Evolutionary conservation across 176 grass and related monocot genomes (phyloP), one percentile per base, ranked within the genome.

Genomic region (Neostapfia colusana): DNA sequence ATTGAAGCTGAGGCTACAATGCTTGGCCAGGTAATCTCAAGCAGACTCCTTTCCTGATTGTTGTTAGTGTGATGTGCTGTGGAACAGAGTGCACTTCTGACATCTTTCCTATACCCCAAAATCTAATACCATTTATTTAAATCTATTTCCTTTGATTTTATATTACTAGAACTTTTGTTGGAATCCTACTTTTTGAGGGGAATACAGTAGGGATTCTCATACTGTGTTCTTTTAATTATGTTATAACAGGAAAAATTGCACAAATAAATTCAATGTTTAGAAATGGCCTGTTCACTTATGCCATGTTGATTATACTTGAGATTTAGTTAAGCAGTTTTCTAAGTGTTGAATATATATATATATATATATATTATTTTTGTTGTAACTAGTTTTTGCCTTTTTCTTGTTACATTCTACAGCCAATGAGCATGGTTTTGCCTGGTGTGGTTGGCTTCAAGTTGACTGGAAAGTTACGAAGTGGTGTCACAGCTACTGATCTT

Each of bases 351-450:
- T 58, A 25, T 31, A 31, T 31, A 31, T 58, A n/a, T n/a, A n/a
- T n/a, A n/a, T n/a, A 25, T 62, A 73, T 72, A 17, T 25, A 10
- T 34, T 37, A 13, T 7, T 27, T 71, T 77, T 63, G 36, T 57
- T 64, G 18, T 60, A 46, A 18, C 27, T 60, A 24, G 6, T 35
- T 0, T 48, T 90, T 55, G 54, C 43, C 54, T 68, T 38, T 71
- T 53, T 41, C 13, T 63, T 72, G 37, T 72, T 87, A 9, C 66
- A 40, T 69, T 74, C 40, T 70, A 80, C 86, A 97, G 90, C 90
- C 94, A 37, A 97, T 97, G 94, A 97, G 94, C 84, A 97, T 97
- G 94, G 94, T 97, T 72, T 86, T 97, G 66, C 94, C 90, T 36
- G 94, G 94, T 64, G 94, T 97, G 7, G 88, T 97, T 79, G 94